Percentiles rank a stretch among this genome's conserved stretches.
phyloP scores from a whole-genome alignment of 352 stramenopile genomes.

The Saprolegnia diclina region DNA sequence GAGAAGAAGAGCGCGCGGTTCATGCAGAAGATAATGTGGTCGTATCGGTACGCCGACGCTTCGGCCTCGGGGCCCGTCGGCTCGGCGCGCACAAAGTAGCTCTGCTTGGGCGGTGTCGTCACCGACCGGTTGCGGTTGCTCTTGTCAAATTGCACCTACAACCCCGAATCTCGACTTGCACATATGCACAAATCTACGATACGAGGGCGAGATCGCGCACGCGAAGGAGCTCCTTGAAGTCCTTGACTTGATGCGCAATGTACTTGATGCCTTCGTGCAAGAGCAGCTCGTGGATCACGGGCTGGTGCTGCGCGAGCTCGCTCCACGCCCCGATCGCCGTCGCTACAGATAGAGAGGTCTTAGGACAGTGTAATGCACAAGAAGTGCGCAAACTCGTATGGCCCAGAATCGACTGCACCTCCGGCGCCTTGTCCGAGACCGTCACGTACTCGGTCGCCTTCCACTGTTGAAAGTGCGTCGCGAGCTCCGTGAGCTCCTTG shows the following conservation, averaged over 20 bases:
- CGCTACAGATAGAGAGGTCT: slow-evolving; percentile 29
- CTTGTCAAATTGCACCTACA: slow-evolving; percentile 27
- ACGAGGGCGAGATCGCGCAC: slow-evolving; percentile 41
- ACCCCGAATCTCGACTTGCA: too few relatives aligned
- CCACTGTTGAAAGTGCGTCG: slow-evolving; percentile 55
- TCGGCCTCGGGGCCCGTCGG: slow-evolving; percentile 34
- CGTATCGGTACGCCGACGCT: slow-evolving; percentile 37
- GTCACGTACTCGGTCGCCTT: slow-evolving; percentile 37
- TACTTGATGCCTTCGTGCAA: slow-evolving; percentile 65
- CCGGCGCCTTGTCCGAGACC: slow-evolving; percentile 28
- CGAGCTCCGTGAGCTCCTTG: slow-evolving; percentile 48
- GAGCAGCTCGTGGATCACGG: slow-evolving; percentile 58
- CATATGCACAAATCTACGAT: too few relatives aligned
- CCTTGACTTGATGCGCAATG: slow-evolving; percentile 45
- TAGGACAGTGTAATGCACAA: slow-evolving; percentile 7
- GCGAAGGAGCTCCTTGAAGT: slow-evolving; percentile 54
- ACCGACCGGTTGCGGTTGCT: slow-evolving; percentile 26
- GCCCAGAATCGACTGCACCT: slow-evolving; percentile 38
- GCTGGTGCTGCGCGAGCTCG: slow-evolving; percentile 43
- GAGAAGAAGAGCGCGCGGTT: slow-evolving; percentile 53
- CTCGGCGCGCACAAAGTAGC: slow-evolving; percentile 44
- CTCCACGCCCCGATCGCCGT: slow-evolving; percentile 42
- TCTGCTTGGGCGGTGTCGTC: slow-evolving; percentile 26
- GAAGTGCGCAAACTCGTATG: slow-evolving; percentile 46
- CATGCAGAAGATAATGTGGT: slow-evolving; percentile 42